These are phyloP conservation scores for Penicillium brasilianum DNA, from an alignment of 2,329 filamentous ascomycete species.

Conservation along the genomic window DNA sequence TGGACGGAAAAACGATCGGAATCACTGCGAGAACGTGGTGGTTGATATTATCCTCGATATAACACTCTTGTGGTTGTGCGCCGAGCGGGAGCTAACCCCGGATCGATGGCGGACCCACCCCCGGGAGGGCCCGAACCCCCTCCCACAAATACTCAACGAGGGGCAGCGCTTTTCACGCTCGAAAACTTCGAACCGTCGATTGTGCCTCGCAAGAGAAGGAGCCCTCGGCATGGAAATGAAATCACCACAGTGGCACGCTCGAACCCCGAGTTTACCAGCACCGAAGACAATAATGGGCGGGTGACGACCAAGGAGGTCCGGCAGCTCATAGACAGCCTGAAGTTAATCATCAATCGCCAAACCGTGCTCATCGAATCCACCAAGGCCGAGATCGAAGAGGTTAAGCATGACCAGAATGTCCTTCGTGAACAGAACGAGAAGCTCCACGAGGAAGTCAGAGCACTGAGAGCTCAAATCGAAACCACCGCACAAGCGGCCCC, in stretches of 20 bases:
- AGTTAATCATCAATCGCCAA: background rate
- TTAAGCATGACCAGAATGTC: background rate
- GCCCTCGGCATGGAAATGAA: background rate
- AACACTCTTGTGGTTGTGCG: background rate
- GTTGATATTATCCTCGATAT: no score
- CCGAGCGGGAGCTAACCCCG: slow-evolving; percentile 15
- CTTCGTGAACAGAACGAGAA: background rate
- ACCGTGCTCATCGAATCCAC: background rate
- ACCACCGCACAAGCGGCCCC: no score
- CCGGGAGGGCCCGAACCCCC: slow-evolving; percentile 11
- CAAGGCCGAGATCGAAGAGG: background rate
- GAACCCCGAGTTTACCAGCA: background rate
- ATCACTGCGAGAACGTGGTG: no score
- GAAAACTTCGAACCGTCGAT: slow-evolving; percentile 15
- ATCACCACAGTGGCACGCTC: background rate
- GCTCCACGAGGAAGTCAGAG: no score
- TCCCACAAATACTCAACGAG: slow-evolving; percentile 17
- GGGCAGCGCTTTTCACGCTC: background rate
- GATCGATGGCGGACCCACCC: no score
- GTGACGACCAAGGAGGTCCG: no score
- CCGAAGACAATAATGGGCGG: no score
- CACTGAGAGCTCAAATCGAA: no score
- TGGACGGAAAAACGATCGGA: no score
- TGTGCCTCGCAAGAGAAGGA: slow-evolving; percentile 3
- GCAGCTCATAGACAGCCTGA: background rate